Evolutionary conservation across 169 alveolate species (phyloP).

Genomic region (Neospora caninum): DNA sequence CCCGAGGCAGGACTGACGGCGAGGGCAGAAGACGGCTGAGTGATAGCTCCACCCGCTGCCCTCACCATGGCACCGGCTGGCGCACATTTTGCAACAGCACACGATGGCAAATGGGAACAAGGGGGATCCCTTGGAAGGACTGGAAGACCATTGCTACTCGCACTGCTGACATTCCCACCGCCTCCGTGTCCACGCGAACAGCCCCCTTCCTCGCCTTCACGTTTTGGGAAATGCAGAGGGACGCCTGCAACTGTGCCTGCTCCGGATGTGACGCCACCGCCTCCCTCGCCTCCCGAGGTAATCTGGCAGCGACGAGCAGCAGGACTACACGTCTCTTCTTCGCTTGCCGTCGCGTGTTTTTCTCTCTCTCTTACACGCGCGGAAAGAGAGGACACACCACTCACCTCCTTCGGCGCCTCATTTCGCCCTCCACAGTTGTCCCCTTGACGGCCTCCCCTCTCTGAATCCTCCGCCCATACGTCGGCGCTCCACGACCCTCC

Average conservation of each 20-base stretch:
- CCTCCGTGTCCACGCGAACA: background rate
- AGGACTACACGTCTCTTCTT: too few species aligned
- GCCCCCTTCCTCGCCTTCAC: too few species aligned
- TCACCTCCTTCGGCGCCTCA: background rate
- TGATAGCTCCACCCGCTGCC: background rate
- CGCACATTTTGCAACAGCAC: background rate
- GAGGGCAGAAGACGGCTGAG: background rate
- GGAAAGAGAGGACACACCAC: background rate
- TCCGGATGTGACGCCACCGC: too few species aligned
- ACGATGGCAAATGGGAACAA: background rate
- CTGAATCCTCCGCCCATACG: background rate
- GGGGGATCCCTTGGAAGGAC: background rate
- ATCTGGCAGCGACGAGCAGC: too few species aligned
- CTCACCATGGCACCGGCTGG: background rate
- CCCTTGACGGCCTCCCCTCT: background rate
- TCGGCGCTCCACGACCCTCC: background rate
- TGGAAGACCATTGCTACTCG: background rate
- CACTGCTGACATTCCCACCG: background rate
- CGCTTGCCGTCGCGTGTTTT: too few species aligned
- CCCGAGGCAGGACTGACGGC: background rate
- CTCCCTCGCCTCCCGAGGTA: too few species aligned
- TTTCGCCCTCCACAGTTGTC: background rate
- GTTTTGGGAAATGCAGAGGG: too few species aligned
- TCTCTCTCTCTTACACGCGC: too few species aligned
- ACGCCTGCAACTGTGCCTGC: too few species aligned